A percentile compares a stretch with the other conserved stretches of the same genome.
These are phyloP conservation scores for Salix purpurea DNA, from an alignment of 345 rosid genomes.

Conservation along the genomic window DNA sequence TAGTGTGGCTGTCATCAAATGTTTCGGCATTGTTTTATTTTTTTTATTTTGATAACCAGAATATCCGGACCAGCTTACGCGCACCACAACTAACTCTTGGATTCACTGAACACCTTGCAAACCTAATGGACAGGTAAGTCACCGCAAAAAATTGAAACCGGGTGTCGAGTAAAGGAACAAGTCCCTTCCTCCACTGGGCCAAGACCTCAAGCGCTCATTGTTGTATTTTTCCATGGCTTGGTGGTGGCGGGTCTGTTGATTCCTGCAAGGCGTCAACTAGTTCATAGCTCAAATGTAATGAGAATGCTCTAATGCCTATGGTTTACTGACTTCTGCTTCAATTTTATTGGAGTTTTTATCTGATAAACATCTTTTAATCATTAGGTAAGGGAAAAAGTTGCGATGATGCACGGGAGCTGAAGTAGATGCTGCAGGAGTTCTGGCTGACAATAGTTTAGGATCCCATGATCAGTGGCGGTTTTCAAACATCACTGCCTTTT, in stretches of 20 bases:
- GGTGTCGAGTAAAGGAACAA: too few species aligned
- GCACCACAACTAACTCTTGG: too few species aligned
- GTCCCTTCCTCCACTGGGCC: too few species aligned
- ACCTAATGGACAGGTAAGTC: rapidly evolving
- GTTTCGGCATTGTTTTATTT: not conserved
- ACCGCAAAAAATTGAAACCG: too few species aligned
- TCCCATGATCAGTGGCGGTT: not conserved
- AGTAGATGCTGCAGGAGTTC: not conserved
- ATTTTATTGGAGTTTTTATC: not conserved
- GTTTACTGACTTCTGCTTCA: not conserved
- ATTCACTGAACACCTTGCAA: too few species aligned
- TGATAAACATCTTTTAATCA: not conserved
- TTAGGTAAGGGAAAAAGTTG: not conserved
- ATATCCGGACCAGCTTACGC: rapidly evolving
- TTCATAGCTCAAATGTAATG: not conserved
- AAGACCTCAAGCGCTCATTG: too few species aligned
- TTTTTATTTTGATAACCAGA: too few species aligned
- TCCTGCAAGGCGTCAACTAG: not conserved
- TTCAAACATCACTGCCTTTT: not conserved
- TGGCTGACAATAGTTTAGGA: not conserved
- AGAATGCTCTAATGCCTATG: not conserved
- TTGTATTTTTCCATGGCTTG: not conserved
- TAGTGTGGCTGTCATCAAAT: not conserved
- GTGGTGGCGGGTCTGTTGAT: not conserved
- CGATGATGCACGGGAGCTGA: not conserved